Evolutionary conservation across 345 rosid species (phyloP), one percentile per base, ranked within the genome.

Genomic region (Erysimum cheiranthoides): DNA sequence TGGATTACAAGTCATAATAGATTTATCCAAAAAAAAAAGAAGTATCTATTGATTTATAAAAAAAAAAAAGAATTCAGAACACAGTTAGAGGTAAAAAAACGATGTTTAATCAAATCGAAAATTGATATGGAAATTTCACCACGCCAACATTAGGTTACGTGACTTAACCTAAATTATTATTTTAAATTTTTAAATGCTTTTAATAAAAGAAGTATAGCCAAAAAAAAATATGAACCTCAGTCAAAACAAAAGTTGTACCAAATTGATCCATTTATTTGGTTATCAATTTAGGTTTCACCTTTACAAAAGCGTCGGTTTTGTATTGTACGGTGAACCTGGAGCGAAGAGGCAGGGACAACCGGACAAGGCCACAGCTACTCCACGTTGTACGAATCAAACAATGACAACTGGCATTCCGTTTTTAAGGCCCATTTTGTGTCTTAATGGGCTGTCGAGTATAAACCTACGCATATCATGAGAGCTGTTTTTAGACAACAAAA

Each of bases 231-330:
- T 61, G n/a, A 62, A 51, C 51, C 36, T 50, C 17, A 17, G 21
- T 14, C 35, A 50, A 61, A 50, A 61, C 39, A 14, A 71, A 47
- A 21, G 5, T 11, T 59, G 59, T 57, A 43, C 74, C 34, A 17
- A 47, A 57, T 6, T 5, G n/a, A 70, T 40, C 3, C 12, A 17
- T 13, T 39, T 1, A 65, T 65, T 66, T 13, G 58, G 58, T 10
- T 66, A 38, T 25, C 17, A 14, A 51, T 42, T 73, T 45, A 43
- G 60, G 72, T 56, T 66, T 74, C 16, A 47, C 58, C 25, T 66
- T 54, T 73, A 65, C 16, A 66, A 66, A 73, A 54, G 64, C 45
- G 68, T 59, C 75, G 75, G 70, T 61, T 21, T 62, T 51, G 79
- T 34, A 49, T 21, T 38, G 67, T 56, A 68, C 70, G 68, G 25